A percentile compares a stretch with the other conserved stretches of the same genome.
phyloP scores from a whole-genome alignment of 495 filamentous ascomycete species.

The Oidiodendron maius region DNA sequence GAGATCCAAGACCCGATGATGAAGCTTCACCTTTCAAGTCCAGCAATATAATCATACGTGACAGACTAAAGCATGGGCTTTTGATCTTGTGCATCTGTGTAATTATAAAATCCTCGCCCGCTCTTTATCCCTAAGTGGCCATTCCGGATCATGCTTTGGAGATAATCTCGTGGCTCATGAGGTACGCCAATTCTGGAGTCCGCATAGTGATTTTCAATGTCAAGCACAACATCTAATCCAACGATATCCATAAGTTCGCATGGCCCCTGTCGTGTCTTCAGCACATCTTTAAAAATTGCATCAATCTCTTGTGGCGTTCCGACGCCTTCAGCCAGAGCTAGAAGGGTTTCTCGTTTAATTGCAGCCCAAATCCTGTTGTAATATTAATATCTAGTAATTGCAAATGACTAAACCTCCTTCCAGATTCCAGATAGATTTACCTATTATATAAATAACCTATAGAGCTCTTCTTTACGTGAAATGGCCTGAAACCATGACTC shows the following conservation, averaged over 20 bases:
- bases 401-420: too few relatives aligned
- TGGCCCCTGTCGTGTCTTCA: conserved; percentile 31
- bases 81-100: too few relatives aligned
- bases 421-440: conserved; percentile 10
- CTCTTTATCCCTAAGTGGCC: conserved; percentile 27
- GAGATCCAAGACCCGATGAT: too few relatives aligned
- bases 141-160: conserved; percentile 21
- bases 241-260: conserved; percentile 38
- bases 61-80: too few relatives aligned
- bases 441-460: conserved; percentile 37
- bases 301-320: conserved; percentile 31
- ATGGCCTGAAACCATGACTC: conserved; percentile 32
- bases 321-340: conserved; percentile 28
- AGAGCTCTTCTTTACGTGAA: conserved; percentile 29
- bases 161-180: conserved; percentile 24
- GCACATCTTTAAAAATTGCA: conserved; percentile 32
- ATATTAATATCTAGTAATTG: neutral
- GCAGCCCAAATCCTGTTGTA: conserved; percentile 33
- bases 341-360: conserved; percentile 34
- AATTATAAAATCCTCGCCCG: conserved; percentile 30
- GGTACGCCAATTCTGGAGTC: conserved; percentile 17
- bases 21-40: too few relatives aligned
- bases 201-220: conserved; percentile 36
- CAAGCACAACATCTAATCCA: conserved; percentile 33
- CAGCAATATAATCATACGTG: too few relatives aligned